Conservation (phyloP, 148 eudicot genomes). For the Camellia granthamiana region DNA sequence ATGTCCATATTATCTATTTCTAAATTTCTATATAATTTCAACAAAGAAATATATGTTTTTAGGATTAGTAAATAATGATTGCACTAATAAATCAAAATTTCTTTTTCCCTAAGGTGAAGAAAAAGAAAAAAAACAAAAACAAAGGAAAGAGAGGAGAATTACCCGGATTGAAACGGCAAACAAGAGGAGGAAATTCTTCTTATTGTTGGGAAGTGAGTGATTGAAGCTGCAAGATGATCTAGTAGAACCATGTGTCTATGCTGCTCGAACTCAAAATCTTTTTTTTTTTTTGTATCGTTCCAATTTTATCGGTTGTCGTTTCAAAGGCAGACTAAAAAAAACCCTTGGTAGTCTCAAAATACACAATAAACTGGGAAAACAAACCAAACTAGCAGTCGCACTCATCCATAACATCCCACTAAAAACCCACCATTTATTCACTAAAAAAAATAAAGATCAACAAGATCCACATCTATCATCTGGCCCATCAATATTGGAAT, state of each 20-base stretch:
- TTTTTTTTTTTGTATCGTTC: not conserved
- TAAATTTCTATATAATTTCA: too few species aligned
- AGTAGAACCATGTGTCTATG: conserved; percentile 19
- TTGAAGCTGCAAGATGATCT: conserved; percentile 59
- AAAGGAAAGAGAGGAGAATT: not conserved
- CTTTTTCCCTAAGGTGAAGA: not conserved
- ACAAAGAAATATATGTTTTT: too few species aligned
- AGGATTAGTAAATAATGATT: too few species aligned
- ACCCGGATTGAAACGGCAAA: conserved; percentile 1
- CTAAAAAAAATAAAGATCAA: not conserved
- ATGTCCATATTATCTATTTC: too few species aligned
- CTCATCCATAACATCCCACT: not conserved
- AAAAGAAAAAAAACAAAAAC: not conserved
- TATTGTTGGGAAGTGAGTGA: conserved; percentile 49
- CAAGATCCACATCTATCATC: not conserved
- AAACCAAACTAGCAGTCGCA: not conserved
- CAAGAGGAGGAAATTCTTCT: not conserved
- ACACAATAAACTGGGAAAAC: not conserved
- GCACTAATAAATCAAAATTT: not conserved
- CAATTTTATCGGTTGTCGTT: too few species aligned
- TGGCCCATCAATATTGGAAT: too few species aligned
- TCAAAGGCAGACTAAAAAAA: too few species aligned
- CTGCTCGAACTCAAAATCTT: not conserved
- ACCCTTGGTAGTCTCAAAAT: not conserved
- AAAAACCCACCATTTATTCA: not conserved